phyloP scores from a whole-genome alignment of 169 alveolate genomes.

The Eimeria falciformis region DNA sequence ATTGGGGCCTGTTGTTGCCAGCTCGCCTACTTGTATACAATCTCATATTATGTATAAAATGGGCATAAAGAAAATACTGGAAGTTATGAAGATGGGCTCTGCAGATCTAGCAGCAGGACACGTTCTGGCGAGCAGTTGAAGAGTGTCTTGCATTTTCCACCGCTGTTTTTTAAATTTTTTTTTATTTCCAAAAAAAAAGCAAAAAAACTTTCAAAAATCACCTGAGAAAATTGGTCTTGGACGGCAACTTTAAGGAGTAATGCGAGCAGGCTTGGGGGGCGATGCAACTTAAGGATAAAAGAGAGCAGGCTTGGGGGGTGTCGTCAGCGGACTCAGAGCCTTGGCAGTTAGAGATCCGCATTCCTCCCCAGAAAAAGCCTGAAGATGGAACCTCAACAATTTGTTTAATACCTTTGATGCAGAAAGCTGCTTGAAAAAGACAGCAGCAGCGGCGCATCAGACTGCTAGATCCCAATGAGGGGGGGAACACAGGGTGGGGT shows the following conservation, averaged over 20 bases:
- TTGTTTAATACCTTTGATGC: not conserved
- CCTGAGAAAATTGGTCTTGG: not conserved
- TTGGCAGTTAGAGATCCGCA: conserved; percentile 37
- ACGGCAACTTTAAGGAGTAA: conserved; percentile 1
- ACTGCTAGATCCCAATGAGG: not conserved
- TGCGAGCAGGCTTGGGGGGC: too few species aligned
- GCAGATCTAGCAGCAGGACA: not conserved
- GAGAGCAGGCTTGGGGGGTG: conserved; percentile 49
- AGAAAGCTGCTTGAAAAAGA: not conserved
- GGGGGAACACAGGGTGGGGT: conserved; percentile 48
- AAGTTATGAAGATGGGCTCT: not conserved
- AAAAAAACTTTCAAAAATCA: not conserved
- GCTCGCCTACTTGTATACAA: not conserved
- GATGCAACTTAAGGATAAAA: too few species aligned
- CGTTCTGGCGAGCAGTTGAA: conserved; percentile 45
- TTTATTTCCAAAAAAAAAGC: not conserved
- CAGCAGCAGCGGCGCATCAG: not conserved
- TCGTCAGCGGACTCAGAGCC: conserved; percentile 62
- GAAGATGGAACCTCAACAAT: not conserved
- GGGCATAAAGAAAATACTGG: not conserved
- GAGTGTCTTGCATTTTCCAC: conserved; percentile 56
- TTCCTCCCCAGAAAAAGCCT: not conserved
- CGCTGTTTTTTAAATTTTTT: not conserved
- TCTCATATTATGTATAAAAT: not conserved
- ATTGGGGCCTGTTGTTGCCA: not conserved